These are phyloP conservation scores for Pseudozyma thailandica DNA, from an alignment of 1,284 basidiomycete species.

Conservation along the genomic window DNA sequence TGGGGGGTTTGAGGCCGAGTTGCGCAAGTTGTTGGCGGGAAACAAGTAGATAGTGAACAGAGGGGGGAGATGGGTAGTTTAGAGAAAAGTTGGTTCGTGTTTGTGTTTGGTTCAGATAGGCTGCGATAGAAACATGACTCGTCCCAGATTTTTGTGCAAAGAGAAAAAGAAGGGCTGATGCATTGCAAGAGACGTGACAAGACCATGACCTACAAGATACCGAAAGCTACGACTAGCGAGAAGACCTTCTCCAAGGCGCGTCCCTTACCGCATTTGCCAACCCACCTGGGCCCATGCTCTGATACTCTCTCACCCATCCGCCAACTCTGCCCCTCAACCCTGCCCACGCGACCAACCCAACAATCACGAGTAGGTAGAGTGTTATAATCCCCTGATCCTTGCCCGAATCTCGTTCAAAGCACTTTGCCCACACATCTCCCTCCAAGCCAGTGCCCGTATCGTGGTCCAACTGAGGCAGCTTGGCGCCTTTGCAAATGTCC, in stretches of 20 bases:
- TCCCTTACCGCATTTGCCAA: conserved; percentile 29
- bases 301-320: conserved; percentile 24
- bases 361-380: conserved; percentile 55
- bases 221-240: not conserved
- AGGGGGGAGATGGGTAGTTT: too few species aligned
- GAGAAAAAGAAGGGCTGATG: too few species aligned
- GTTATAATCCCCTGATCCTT: conserved; percentile 65
- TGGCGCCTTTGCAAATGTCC: conserved; percentile 63
- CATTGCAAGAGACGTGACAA: not conserved
- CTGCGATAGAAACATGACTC: too few species aligned
- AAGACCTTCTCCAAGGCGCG: conserved; percentile 25
- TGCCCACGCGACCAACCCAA: conserved; percentile 36
- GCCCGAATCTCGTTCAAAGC: conserved; percentile 63
- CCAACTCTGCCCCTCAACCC: conserved; percentile 25
- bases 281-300: conserved; percentile 18
- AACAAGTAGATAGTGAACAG: conserved; percentile 11
- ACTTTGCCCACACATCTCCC: conserved; percentile 67
- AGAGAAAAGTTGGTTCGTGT: too few species aligned
- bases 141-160: too few species aligned
- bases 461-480: conserved; percentile 58
- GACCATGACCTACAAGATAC: not conserved
- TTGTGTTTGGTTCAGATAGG: not conserved
- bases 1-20: conserved; percentile 18
- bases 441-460: conserved; percentile 67
- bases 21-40: conserved; percentile 16